phyloP scores from a whole-genome alignment of 805 yeast species.

The Candida sphagnicola region DNA sequence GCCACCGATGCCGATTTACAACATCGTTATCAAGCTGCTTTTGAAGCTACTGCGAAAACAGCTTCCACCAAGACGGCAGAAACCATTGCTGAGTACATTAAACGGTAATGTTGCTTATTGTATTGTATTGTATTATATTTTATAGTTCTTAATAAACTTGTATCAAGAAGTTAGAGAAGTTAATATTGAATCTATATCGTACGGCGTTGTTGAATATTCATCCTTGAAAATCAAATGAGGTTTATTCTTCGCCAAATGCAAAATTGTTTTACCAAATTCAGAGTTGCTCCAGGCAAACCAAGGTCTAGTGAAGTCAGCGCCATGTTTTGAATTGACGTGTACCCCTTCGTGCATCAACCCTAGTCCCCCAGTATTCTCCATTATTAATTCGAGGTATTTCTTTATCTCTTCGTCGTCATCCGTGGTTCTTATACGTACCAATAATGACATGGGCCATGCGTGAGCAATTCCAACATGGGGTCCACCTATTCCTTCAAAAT shows the following conservation, averaged over 20 bases:
- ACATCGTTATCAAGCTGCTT: slow-evolving; percentile 68
- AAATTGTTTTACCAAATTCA: slow-evolving; percentile 84
- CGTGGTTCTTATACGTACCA: slow-evolving; percentile 70
- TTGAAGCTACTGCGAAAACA: slow-evolving; percentile 56
- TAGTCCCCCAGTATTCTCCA: slow-evolving; percentile 62
- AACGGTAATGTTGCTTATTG: too few species aligned
- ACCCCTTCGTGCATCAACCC: slow-evolving; percentile 87
- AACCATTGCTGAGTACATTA: slow-evolving; percentile 65
- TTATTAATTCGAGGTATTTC: slow-evolving; percentile 44
- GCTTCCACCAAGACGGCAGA: slow-evolving; percentile 69
- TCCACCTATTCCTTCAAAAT: slow-evolving; percentile 80
- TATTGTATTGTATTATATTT: neutral
- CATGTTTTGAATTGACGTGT: slow-evolving; percentile 51
- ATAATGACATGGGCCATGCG: slow-evolving; percentile 92
- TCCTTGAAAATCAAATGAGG: slow-evolving; percentile 66
- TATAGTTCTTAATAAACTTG: neutral
- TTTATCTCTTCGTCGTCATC: slow-evolving; percentile 67
- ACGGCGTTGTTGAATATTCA: slow-evolving; percentile 24
- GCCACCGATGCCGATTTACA: slow-evolving; percentile 51
- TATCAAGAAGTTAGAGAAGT: neutral
- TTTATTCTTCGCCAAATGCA: slow-evolving; percentile 67
- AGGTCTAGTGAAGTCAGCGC: slow-evolving; percentile 61
- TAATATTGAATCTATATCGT: slow-evolving; percentile 25
- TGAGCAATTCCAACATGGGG: slow-evolving; percentile 79
- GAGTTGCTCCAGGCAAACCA: slow-evolving; percentile 97